Evolutionary conservation across 2,329 filamentous ascomycete genomes (phyloP), one percentile per base, ranked within the genome.

Genomic region (Fusarium virguliforme): DNA sequence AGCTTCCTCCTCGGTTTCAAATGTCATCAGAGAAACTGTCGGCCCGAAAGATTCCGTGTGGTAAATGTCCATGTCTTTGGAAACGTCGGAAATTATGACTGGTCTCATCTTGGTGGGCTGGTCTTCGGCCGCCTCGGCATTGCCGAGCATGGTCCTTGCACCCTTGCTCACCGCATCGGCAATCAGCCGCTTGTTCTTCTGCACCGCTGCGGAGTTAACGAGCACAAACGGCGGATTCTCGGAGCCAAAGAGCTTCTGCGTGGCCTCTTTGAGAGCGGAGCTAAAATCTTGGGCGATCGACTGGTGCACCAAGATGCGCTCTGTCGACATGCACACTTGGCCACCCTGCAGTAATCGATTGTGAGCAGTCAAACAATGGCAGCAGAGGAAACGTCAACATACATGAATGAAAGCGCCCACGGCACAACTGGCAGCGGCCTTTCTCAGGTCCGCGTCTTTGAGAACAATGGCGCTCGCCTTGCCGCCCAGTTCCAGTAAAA

Each of bases 281-380:
- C 82, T 81, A 67, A 89, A 89, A 8, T 79, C 75, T 3, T 77
- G 76, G 2, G 74, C 78, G 37, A 89, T 73, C 15, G 79, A 78
- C 60, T 82, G 80, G 78, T 88, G 86, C 7, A 89, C 84, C 8
- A 89, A 75, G 46, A 95, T 90, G 22, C 90, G 87, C 81, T 96
- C 93, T 0, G 93, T 95, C n/a, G 87, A 87, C 93, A 96, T 95
- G 85, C 94, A 96, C 50, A 95, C 89, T 82, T 97, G 94, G 0
- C 94, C 94, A 35, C 34, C 34, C 34, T 35, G 7, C 34, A 35
- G 34, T 12, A 18, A 18, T 18, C 18, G 15, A 15, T 13, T 35
- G 34, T 35, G 34, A 35, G 34, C 34, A 35, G 35, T 26, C 6
- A 28, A 50, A 15, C 3, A 35, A 15, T 35, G 18, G 15, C 32